Evolutionary conservation across 1,284 basidiomycete species (phyloP).

Genomic region (Cutaneotrichosporon arboriforme): DNA sequence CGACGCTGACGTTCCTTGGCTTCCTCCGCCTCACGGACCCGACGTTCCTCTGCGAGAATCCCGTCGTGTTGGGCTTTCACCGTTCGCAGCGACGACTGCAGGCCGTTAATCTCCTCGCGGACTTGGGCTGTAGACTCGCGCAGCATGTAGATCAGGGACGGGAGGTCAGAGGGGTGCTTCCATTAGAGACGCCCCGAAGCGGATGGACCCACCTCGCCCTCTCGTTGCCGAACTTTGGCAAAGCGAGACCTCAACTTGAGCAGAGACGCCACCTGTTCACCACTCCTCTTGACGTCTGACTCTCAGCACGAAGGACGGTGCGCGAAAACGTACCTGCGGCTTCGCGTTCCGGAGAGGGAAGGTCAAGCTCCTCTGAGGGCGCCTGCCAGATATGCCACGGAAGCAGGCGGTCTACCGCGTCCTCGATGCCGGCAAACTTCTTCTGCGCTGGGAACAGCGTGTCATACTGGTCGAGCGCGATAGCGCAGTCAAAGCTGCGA

Average conservation of each 20-base stretch:
- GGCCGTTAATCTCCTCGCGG: conserved; percentile 26
- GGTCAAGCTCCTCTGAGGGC: conserved; percentile 36
- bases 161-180: conserved; percentile 30
- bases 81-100: conserved; percentile 21
- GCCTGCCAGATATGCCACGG: conserved; percentile 45
- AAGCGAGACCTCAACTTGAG: conserved; percentile 27
- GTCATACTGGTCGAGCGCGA: conserved; percentile 33
- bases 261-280: conserved; percentile 20
- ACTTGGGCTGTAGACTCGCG: conserved; percentile 23
- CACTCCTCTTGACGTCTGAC: conserved; percentile 17
- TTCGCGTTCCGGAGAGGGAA: conserved; percentile 4
- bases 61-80: conserved; percentile 16
- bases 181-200: conserved; percentile 4
- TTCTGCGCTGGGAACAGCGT: conserved; percentile 28
- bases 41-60: conserved; percentile 15
- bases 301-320: not conserved
- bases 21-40: conserved; percentile 8
- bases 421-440: conserved; percentile 28
- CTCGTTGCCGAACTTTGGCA: conserved; percentile 22
- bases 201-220: conserved; percentile 28
- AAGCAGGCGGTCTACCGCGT: conserved; percentile 35
- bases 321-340: conserved; percentile 9
- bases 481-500: conserved; percentile 32
- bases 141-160: conserved; percentile 30
- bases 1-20: conserved; percentile 7